Evolutionary conservation across 208 protist genomes (phyloP), one percentile per base, ranked within the genome.

Genomic region (Acanthamoeba rhysodes): DNA sequence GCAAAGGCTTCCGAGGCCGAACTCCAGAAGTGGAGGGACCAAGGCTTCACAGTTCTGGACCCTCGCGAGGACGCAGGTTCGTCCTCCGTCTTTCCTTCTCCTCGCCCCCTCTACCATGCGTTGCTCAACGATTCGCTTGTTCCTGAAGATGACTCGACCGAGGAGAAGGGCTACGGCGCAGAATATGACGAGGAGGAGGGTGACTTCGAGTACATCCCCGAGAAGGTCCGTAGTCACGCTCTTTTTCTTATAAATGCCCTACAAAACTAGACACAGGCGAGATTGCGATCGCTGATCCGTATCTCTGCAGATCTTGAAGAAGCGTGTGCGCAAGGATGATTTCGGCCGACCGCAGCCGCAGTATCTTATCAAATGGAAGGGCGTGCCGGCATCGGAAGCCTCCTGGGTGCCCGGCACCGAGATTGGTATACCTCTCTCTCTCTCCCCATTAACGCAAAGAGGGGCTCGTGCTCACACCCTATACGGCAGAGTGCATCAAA

Each of bases 351-450:
- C 74, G 22, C 74, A 82, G 37, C 24, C 24, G 34, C 74, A 82
- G 74, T 82, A 82, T 37, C 41, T 82, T 0, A 53, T 82, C 74
- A 82, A 82, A 48, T 82, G 74, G 74, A 37, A 48, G 74, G 74
- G 74, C 41, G 9, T 82, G 37, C 32, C 74, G 8, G 74, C 24
- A 9, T 50, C 74, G 41, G 32, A 48, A 29, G 74, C 74, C 10
- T 37, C 74, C 10, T 82, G 74, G 74, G 74, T 82, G 29, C 34
- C 37, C 37, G 32, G 74, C 74, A 82, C 24, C 8, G 34, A 82
- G 20, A 34, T 74, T 27, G 66, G 66, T 74, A 74, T 27, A 37
- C 66, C 50, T 18, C 53, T 57, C 53, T 2, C 53, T 5, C 41
- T 45, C 41, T 45, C 9, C 4, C 3, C 41, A 45, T 45, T 45